phyloP scores from a whole-genome alignment of 148 eudicot genomes.

The Salicornia ramosissima region DNA sequence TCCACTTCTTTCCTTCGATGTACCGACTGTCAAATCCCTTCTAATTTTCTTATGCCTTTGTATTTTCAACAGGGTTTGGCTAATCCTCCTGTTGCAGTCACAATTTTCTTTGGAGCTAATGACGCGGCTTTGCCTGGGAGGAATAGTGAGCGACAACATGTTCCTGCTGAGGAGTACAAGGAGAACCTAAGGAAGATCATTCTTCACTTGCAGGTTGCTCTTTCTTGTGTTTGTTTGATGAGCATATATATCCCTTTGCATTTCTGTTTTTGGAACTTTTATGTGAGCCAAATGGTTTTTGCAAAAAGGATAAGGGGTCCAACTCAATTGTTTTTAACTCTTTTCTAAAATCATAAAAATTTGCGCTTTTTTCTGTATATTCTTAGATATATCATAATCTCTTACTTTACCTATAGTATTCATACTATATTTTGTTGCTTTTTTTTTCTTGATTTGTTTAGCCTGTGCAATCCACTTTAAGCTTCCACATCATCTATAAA shows the following conservation, averaged over 20 bases:
- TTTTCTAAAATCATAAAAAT: background rate
- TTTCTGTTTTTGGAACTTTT: background rate
- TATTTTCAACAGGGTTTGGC: slow-evolving; percentile 36
- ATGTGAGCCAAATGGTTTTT: background rate
- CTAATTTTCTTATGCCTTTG: background rate
- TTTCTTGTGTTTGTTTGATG: background rate
- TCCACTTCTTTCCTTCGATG: background rate
- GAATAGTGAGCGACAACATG: slow-evolving; percentile 68
- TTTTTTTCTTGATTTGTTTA: background rate
- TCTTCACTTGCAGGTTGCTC: slow-evolving; percentile 68
- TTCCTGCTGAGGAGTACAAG: slow-evolving; percentile 77
- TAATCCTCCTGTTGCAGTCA: slow-evolving; percentile 60
- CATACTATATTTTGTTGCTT: background rate
- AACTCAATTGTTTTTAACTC: background rate
- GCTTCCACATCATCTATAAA: background rate
- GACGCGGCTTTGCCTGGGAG: slow-evolving; percentile 85
- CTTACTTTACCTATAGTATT: background rate
- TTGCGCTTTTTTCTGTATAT: background rate
- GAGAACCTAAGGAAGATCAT: slow-evolving; percentile 70
- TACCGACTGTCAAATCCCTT: background rate
- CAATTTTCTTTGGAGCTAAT: slow-evolving; percentile 92
- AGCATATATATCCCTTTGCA: background rate
- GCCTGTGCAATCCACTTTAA: background rate
- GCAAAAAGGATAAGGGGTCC: background rate
- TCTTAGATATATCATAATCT: background rate